Evolutionary conservation across 176 grass and related monocot genomes (phyloP), one percentile per base, ranked within the genome.

Genomic region (Oryza coarctata): DNA sequence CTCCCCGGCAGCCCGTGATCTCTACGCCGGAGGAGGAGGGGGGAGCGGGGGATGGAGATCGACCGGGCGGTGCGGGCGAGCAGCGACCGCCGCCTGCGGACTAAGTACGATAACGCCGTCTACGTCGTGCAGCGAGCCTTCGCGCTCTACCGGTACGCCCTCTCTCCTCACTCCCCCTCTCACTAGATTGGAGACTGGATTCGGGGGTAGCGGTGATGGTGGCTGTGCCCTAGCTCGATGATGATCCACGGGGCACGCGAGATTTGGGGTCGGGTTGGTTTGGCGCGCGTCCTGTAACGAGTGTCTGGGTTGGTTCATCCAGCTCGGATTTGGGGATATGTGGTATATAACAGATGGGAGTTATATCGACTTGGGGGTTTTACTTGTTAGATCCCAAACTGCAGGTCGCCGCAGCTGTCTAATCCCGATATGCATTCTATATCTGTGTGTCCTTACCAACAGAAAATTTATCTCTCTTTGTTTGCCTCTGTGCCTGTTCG

Each of bases 111-210:
- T 49, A 89, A 80, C 85, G 90, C 96, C 40, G 91, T 99, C 73
- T 95, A 99, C 84, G 96, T 99, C 71, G 90, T 94, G 70, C 93
- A 95, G 85, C 89, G 96, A 38, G 93, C 96, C 76, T 99, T 99
- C 74, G 91, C 96, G 73, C 96, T 99, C 49, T 99, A 99, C 91
- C 79, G 84, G 96, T 98, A 73, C 41, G 79, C n/a, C 12, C 10
- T 12, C n/a, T 10, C 18, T 0, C 39, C 63, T 18, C n/a, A 10
- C 61, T 20, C 8, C 13, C 30, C 12, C 43, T 31, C 23, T 70
- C 55, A 7, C 55, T 41, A 26, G 45, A 49, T 49, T 49, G 13
- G n/a, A n/a, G n/a, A n/a, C n/a, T n/a, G n/a, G n/a, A n/a, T n/a
- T n/a, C n/a, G n/a, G 45, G 5, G 17, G 29, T 75, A 63, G 64